phyloP scores from a whole-genome alignment of 352 stramenopile species.

The Globisporangium okanoganense region DNA sequence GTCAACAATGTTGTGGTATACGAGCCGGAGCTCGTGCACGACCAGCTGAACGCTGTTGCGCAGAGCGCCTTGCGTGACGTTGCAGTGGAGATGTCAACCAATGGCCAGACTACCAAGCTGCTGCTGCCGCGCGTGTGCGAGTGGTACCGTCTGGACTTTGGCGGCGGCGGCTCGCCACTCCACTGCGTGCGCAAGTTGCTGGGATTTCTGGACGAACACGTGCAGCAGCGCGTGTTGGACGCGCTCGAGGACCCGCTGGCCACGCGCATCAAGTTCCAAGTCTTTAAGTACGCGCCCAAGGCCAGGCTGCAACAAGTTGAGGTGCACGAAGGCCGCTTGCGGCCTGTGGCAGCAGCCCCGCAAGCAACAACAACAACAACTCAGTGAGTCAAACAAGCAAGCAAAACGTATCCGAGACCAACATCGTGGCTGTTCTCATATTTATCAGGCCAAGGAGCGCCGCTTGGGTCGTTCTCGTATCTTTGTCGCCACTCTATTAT shows the following conservation, averaged over 20 bases:
- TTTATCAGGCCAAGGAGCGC: not conserved
- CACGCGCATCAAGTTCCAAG: slow-evolving; percentile 50
- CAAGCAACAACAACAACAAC: not conserved
- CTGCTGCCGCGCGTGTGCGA: slow-evolving; percentile 66
- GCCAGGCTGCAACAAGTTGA: slow-evolving; percentile 18
- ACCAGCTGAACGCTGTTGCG: slow-evolving; percentile 64
- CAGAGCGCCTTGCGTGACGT: slow-evolving; percentile 31
- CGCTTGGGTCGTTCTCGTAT: not conserved
- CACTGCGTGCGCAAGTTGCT: slow-evolving; percentile 73
- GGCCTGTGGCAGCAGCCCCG: not conserved
- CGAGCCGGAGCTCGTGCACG: slow-evolving; percentile 42
- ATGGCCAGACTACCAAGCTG: slow-evolving; percentile 18
- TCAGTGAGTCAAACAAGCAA: slow-evolving; percentile 1
- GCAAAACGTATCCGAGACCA: not conserved
- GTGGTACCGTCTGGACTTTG: slow-evolving; percentile 73
- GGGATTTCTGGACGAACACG: slow-evolving; percentile 48
- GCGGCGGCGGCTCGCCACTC: slow-evolving; percentile 30
- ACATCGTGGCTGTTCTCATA: not conserved
- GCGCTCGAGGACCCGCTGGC: slow-evolving; percentile 38
- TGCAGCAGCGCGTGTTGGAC: slow-evolving; percentile 44
- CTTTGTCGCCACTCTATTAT: not conserved
- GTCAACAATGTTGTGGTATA: slow-evolving; percentile 28
- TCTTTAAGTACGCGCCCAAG: slow-evolving; percentile 55
- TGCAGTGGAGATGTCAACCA: slow-evolving; percentile 16
- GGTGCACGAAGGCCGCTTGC: not conserved